Conservation (phyloP, 371 early-diverging fungal genomes). For the Rhizomucor pusillus region DNA sequence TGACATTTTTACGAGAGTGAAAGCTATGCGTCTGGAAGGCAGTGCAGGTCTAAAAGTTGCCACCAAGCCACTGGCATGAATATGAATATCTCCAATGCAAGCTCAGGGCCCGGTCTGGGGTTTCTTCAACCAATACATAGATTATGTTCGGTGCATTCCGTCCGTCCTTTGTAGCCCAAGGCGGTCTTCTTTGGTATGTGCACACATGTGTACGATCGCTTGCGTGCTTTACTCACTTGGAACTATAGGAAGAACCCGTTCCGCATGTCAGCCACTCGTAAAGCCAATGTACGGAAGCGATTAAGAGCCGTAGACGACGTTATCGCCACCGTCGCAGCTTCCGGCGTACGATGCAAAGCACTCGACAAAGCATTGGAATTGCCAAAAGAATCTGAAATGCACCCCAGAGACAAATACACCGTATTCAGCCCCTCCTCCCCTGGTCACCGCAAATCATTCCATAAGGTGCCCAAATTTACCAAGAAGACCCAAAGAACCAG, state of each 20-base stretch:
- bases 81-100: not conserved
- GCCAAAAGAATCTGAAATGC: constrained; percentile 86
- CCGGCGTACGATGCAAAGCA: constrained; percentile 88
- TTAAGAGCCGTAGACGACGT: constrained; percentile 90
- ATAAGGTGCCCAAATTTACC: constrained; percentile 95
- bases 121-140: constrained; percentile 5
- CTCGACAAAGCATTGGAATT: constrained; percentile 72
- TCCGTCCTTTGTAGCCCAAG: constrained; percentile 62
- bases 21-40: not conserved
- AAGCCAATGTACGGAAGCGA: constrained; percentile 92
- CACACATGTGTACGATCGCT: too few relatives aligned
- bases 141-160: constrained; percentile 80
- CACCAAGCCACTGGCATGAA: not conserved
- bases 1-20: not conserved
- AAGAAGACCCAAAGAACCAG: constrained; percentile 82
- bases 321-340: constrained; percentile 75
- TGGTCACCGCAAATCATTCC: constrained; percentile 90
- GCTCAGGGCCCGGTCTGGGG: not conserved
- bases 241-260: constrained; percentile 67
- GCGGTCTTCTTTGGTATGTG: constrained; percentile 70
- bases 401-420: constrained; percentile 89
- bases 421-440: constrained; percentile 79
- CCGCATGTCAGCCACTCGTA: constrained; percentile 88
- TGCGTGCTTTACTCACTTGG: not conserved
- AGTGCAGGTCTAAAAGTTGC: not conserved